Conservation (phyloP, 768 basidiomycete species). For the Hygrocybe coccinea region DNA sequence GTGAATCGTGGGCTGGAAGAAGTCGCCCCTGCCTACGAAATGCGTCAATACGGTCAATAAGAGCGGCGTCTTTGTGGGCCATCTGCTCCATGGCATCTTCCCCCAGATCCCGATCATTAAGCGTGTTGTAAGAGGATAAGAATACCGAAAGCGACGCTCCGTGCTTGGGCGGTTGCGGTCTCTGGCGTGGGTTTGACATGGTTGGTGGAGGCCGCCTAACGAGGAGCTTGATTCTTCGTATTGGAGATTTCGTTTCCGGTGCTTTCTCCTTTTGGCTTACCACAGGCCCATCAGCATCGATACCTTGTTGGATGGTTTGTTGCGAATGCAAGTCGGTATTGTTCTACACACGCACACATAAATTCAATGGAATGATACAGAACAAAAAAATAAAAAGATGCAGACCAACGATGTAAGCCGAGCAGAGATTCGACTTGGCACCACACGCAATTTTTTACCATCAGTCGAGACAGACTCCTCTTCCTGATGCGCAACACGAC, state of each 20-base stretch:
- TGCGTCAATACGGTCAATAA: constrained; percentile 31
- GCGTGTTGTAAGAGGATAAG: constrained; percentile 56
- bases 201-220: constrained; percentile 59
- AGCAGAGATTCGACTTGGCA: background rate
- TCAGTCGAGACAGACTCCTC: background rate
- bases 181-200: constrained; percentile 64
- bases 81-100: constrained; percentile 25
- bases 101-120: constrained; percentile 48
- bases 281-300: background rate
- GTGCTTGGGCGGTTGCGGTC: constrained; percentile 48
- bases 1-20: constrained; percentile 34
- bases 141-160: constrained; percentile 51
- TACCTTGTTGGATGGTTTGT: background rate
- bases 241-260: constrained; percentile 14
- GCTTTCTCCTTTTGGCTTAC: background rate
- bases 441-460: background rate
- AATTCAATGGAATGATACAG: background rate
- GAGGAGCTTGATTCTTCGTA: constrained; percentile 64
- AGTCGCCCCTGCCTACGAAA: constrained; percentile 38
- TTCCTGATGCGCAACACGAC: background rate
- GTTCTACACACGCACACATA: background rate
- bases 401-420: background rate
- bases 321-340: background rate
- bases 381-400: background rate
- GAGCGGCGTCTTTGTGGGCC: constrained; percentile 26